Evolutionary conservation across 2,329 filamentous ascomycete species (phyloP), one percentile per base, ranked within the genome.

Genomic region (Xylariaceae sp.): DNA sequence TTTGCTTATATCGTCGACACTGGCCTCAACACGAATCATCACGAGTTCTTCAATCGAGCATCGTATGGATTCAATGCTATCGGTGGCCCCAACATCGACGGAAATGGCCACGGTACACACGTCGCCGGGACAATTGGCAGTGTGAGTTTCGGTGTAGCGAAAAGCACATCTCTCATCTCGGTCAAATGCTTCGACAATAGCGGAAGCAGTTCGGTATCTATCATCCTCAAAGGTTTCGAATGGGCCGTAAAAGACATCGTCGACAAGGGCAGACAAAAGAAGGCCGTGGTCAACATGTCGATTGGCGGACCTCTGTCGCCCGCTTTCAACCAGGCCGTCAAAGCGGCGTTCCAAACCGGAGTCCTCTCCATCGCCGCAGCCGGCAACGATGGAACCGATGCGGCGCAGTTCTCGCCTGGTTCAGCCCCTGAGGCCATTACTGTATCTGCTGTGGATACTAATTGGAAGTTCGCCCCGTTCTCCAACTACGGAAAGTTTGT

Each of bases 1-100:
- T 80, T 67, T 52, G 70, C 73, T 46, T 83, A 82, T 60, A 64
- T 82, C 38, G 65, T 82, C 45, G 79, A 82, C 63, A 79, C 74
- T 0, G 78, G 79, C 42, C 70, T 82, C 41, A 66, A 69, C 15
- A 67, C 66, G 32, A 58, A 62, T 2, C 78, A 82, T 62, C 42
- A 47, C 7, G 62, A 75, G 45, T 75, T 75, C 44, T 66, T 66
- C 32, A 64, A 65, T 5, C 69, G 73, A n/a, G 73, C 71, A 10
- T 61, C 56, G 11, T 59, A 66, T 27, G 62, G 58, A 12, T 62
- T 62, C 52, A 63, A 64, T 43, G 61, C 60, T 22, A 61, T 65
- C 27, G 60, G 62, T 22, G 61, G 62, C 15, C 45, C 43, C 32
- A 62, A 64, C 11, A 52, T 58, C 12, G 72, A 76, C 59, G 56